Conservation (phyloP, 345 rosid species). For the Eucalyptus rudis region DNA sequence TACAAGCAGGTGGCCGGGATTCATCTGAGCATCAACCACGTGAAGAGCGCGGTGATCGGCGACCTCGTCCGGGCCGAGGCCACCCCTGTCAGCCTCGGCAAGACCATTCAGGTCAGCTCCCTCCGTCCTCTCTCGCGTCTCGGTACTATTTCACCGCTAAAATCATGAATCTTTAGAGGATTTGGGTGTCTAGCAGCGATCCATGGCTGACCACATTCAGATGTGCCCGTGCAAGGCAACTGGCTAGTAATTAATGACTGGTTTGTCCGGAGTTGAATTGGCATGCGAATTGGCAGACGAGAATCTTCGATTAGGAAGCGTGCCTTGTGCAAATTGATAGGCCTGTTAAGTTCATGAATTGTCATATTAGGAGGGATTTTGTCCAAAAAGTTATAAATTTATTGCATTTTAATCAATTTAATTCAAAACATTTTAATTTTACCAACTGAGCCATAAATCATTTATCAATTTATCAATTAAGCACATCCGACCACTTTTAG, state of each 20-base stretch:
- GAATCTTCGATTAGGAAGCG: background rate
- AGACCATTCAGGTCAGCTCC: conserved; percentile 52
- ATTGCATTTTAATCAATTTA: too few relatives aligned
- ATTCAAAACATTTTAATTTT: too few relatives aligned
- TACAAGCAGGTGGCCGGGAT: conserved; percentile 74
- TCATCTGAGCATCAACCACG: conserved; percentile 70
- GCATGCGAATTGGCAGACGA: background rate
- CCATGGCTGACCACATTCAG: background rate
- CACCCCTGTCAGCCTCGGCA: conserved; percentile 50
- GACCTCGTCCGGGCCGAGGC: conserved; percentile 64
- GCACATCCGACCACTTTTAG: fast-evolving
- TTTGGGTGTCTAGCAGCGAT: background rate
- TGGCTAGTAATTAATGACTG: too few relatives aligned
- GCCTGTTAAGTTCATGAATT: background rate
- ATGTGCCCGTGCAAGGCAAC: too few relatives aligned
- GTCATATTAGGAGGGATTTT: too few relatives aligned
- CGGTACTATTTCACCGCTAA: too few relatives aligned
- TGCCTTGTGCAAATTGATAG: background rate
- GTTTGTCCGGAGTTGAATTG: too few relatives aligned
- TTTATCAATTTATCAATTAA: too few relatives aligned
- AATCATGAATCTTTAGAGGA: background rate
- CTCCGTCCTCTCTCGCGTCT: background rate
- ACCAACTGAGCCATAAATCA: fast-evolving
- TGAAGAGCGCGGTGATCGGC: conserved; percentile 62
- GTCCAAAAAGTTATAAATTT: too few relatives aligned